Evolutionary conservation across 345 rosid genomes (phyloP), one percentile per base, ranked within the genome.

Genomic region (Hevea brasiliensis): DNA sequence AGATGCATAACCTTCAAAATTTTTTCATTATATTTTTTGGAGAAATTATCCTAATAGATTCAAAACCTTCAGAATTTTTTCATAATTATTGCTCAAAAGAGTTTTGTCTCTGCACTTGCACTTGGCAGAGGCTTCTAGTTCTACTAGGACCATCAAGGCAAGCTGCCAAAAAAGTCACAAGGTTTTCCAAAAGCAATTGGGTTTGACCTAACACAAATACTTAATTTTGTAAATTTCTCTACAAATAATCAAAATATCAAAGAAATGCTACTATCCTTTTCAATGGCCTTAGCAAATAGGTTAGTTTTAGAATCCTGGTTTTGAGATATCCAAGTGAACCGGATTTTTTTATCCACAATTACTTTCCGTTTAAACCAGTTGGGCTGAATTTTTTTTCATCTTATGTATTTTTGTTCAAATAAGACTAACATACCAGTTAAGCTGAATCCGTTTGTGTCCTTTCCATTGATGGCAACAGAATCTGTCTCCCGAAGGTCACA

Each of bases 401-500:
- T 63, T 21, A 5, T 14, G 3, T n/a, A 21, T 65, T 65, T 44
- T 37, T 24, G n/a, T 59, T 41, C 13, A 32, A 6, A 72, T 29
- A 27, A 10, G 51, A 65, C 8, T 7, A 24, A 41, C 71, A 32
- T 68, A 75, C 78, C 78, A 51, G 73, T 75, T 62, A 75, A 53
- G 42, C 73, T 68, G 63, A 75, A 68, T 60, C 63, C 62, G 37
- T 54, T 68, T 13, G 73, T 75, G 47, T 75, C 8, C 53, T 4
- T 8, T 51, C 73, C 68, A 51, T 70, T 72, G 32, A 13, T 29
- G 1, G 78, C 78, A 20, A n/a, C 21, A 40, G 57, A 26, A 53
- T 75, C 68, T 4, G 61, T 35, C 60, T 75, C 78, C 26, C 20
- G 20, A 18, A 75, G 68, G 61, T 75, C 78, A 54, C 78, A 75